Percentiles rank a stretch among this genome's conserved stretches.
phyloP scores from a whole-genome alignment of 441 rosid species.

The Capsella rubella region DNA sequence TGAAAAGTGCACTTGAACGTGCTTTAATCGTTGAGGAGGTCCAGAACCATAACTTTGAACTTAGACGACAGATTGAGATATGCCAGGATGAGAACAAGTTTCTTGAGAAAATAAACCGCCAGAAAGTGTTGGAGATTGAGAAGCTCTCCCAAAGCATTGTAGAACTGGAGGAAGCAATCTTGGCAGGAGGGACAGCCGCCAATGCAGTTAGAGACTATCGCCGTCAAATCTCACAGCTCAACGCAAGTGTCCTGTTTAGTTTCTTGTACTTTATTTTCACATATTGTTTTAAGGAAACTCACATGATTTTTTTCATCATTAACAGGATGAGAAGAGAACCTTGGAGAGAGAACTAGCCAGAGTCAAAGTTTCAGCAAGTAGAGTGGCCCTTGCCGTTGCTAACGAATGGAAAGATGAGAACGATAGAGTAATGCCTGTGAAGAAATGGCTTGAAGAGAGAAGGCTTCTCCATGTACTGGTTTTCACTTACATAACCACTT shows the following conservation, averaged over 20 bases:
- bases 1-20: constrained; percentile 83
- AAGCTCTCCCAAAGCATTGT: constrained; percentile 81
- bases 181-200: constrained; percentile 87
- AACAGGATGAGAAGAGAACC: constrained; percentile 87
- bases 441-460: constrained; percentile 92
- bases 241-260: constrained; percentile 50
- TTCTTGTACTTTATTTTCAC: not conserved
- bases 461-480: constrained; percentile 73
- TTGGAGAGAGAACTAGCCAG: constrained; percentile 94
- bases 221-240: constrained; percentile 75
- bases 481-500: constrained; percentile 6
- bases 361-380: constrained; percentile 75
- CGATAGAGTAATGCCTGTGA: constrained; percentile 91
- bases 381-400: constrained; percentile 86
- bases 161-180: constrained; percentile 85
- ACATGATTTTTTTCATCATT: not conserved
- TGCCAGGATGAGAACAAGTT: constrained; percentile 92
- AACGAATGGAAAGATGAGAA: constrained; percentile 97
- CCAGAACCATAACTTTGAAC: constrained; percentile 87
- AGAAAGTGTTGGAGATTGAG: constrained; percentile 86
- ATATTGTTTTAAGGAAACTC: constrained; percentile 1
- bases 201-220: constrained; percentile 76
- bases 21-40: constrained; percentile 92
- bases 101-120: constrained; percentile 92
- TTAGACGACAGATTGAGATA: constrained; percentile 87